Conservation (phyloP, 2,329 filamentous ascomycete genomes). For the Aspergillus brasiliensis region DNA sequence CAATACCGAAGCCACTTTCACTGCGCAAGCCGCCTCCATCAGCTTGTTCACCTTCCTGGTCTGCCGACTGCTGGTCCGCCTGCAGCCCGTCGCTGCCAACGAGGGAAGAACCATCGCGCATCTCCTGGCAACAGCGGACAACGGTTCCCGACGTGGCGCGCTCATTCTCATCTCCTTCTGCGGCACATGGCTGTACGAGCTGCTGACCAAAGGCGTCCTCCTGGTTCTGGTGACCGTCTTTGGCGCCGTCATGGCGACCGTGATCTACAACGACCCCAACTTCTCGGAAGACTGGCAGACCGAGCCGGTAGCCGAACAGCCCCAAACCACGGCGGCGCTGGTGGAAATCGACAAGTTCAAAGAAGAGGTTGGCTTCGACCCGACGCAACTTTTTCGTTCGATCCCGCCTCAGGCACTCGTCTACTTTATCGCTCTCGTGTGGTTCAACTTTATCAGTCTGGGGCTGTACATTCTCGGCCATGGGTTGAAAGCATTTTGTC, state of each 20-base stretch:
- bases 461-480: constrained; percentile 19
- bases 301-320: not conserved
- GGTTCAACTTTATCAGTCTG: constrained; percentile 17
- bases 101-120: constrained; percentile 14
- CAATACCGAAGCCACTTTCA: constrained; percentile 12
- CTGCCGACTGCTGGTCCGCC: constrained; percentile 14
- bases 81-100: not conserved
- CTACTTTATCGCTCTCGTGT: constrained; percentile 14
- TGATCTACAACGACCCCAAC: constrained; percentile 12
- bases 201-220: constrained; percentile 9
- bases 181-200: constrained; percentile 16
- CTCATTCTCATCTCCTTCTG: constrained; percentile 10
- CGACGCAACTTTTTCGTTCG: constrained; percentile 10
- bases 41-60: constrained; percentile 24
- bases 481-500: constrained; percentile 7
- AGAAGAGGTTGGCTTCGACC: constrained; percentile 7
- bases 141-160: constrained; percentile 11
- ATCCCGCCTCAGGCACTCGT: constrained; percentile 17
- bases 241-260: constrained; percentile 11
- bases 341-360: constrained; percentile 12
- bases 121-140: constrained; percentile 14
- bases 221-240: constrained; percentile 17
- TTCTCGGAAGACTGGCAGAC: not conserved
- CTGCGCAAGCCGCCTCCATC: constrained; percentile 14
- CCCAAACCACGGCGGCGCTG: not conserved